phyloP scores from a whole-genome alignment of 2,329 filamentous ascomycete species.

The Penicillium sp. region DNA sequence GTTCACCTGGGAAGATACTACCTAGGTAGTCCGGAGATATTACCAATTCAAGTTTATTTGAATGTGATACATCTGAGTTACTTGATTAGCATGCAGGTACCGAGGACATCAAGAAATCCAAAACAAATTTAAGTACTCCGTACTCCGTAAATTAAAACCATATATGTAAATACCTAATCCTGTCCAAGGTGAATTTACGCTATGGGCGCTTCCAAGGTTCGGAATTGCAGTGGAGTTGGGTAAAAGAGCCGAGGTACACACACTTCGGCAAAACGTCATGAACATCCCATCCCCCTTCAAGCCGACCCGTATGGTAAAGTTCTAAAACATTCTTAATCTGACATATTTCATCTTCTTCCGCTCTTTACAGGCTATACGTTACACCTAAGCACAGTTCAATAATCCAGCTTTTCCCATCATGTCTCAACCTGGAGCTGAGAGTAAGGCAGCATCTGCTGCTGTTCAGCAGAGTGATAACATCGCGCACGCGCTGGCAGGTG shows the following conservation, averaged over 20 bases:
- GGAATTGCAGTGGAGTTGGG: conserved; percentile 17
- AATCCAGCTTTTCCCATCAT: conserved; percentile 27
- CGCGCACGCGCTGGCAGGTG: conserved; percentile 88
- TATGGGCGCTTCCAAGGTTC: conserved; percentile 1
- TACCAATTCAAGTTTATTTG: neutral
- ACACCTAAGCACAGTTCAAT: neutral
- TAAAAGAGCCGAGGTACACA: conserved; percentile 35
- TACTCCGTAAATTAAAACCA: no score
- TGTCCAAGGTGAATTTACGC: neutral
- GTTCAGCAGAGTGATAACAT: conserved; percentile 93
- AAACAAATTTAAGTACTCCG: neutral
- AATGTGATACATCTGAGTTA: neutral
- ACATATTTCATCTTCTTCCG: neutral
- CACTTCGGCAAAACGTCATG: conserved; percentile 41
- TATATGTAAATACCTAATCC: neutral
- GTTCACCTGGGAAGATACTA: neutral
- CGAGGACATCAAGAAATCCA: neutral
- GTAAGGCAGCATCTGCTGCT: conserved; percentile 56
- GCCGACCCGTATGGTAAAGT: conserved; percentile 31
- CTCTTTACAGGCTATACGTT: neutral
- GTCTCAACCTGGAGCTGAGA: conserved; percentile 41
- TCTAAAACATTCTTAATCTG: conserved; percentile 5
- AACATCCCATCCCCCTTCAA: conserved; percentile 21
- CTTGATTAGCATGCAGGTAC: neutral
- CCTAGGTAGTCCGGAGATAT: neutral